phyloP scores from a whole-genome alignment of 2,329 filamentous ascomycete species.

The Trichophyton simii region DNA sequence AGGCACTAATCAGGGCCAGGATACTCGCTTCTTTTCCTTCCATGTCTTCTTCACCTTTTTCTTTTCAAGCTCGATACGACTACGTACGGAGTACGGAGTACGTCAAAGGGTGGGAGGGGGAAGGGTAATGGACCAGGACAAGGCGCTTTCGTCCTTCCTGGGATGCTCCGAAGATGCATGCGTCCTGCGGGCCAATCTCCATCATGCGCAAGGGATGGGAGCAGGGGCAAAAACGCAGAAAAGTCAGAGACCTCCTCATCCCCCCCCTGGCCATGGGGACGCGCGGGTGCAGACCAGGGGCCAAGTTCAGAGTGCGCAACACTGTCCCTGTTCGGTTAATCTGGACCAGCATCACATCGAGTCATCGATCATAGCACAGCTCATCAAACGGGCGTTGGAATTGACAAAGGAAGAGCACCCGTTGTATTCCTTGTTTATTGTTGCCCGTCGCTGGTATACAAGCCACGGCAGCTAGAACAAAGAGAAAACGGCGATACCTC shows the following conservation, averaged over 20 bases:
- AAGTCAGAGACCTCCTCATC: not conserved
- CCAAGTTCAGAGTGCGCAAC: not conserved
- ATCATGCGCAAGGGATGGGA: not conserved
- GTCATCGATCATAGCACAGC: not conserved
- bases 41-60: not conserved
- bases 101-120: not conserved
- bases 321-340: not conserved
- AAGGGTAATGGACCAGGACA: not conserved
- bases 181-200: not conserved
- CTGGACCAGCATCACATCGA: not conserved
- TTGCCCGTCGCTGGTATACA: constrained; percentile 2
- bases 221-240: not conserved
- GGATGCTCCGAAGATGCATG: constrained; percentile 2
- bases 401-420: not conserved
- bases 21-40: not conserved
- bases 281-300: not conserved
- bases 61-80: not conserved
- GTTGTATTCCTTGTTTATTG: not conserved
- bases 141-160: not conserved
- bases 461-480: constrained; percentile 2
- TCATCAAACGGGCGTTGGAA: not conserved
- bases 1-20: not conserved
- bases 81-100: not conserved
- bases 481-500: not conserved
- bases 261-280: not conserved